Percentiles rank a stretch among this genome's conserved stretches.
Evolutionary conservation across 495 filamentous ascomycete species (phyloP).

Genomic region (Aspergillus indologenus): DNA sequence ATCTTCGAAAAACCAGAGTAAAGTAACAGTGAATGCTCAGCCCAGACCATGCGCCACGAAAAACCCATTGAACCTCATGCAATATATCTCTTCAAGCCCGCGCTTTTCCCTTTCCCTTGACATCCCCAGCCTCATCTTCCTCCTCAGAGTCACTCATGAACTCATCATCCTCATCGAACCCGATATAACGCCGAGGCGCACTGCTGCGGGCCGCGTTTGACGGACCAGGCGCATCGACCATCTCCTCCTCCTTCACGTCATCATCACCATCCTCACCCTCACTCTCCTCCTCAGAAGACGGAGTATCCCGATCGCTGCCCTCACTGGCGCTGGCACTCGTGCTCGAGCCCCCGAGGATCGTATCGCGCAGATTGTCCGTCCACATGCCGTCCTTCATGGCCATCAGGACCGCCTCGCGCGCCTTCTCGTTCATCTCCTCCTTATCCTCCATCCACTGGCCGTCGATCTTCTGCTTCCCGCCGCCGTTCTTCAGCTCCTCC

Average conservation of each 20-base stretch:
- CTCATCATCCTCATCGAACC: conserved; percentile 90
- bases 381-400: conserved; percentile 66
- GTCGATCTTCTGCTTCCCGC: conserved; percentile 68
- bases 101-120: conserved; percentile 40
- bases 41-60: neutral
- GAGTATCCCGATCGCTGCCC: conserved; percentile 34
- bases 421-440: conserved; percentile 78
- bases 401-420: conserved; percentile 74
- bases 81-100: conserved; percentile 23
- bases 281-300: conserved; percentile 45
- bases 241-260: conserved; percentile 45
- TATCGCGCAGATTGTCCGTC: conserved; percentile 47
- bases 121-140: conserved; percentile 32
- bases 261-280: conserved; percentile 50
- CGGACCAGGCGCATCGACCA: conserved; percentile 22
- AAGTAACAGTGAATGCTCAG: neutral
- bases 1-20: neutral
- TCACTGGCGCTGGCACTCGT: conserved; percentile 51
- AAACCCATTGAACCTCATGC: neutral
- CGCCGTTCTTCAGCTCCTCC: conserved; percentile 68
- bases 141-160: conserved; percentile 80
- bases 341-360: conserved; percentile 36
- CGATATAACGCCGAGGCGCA: conserved; percentile 59
- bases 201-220: conserved; percentile 28
- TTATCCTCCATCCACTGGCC: conserved; percentile 93